Evolutionary conservation across 2,329 filamentous ascomycete species (phyloP), one percentile per base, ranked within the genome.

Genomic region (Stromatinia cepivora): DNA sequence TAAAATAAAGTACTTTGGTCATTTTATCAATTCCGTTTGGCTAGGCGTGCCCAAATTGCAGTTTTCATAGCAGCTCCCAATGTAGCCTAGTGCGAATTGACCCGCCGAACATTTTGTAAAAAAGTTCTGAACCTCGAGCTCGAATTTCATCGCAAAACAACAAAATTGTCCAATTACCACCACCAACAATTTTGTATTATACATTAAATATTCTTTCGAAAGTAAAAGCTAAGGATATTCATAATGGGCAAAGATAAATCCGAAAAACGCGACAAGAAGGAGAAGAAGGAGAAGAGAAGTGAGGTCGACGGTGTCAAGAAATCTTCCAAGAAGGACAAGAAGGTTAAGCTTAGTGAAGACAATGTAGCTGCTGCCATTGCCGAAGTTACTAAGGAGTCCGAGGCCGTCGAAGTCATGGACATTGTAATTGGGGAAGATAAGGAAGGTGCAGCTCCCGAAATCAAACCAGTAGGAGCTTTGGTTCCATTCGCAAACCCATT

Each of bases 401-500:
- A 84, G 53, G 73, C 79, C 45, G 79, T 79, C 36, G 78, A 83
- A 71, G 54, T 57, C 54, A 78, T 81, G n/a, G 81, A 79, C n/a
- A 80, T 78, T 58, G 78, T 80, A 63, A 76, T 79, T 48, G 78
- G 77, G 52, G 75, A 77, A 52, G 75, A 76, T 17, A 74, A 77
- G 59, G 73, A 78, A 45, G 81, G 81, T 72, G 81, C 69, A 74
- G 82, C 82, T 63, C 79, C 81, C 66, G 80, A 79, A 20, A 77
- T 78, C 25, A 81, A 85, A 70, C 79, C 81, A 66, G 81, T 85
- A 67, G 83, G 85, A 75, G 88, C 90, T 70, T 83, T 96, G 61
- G 92, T 96, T 68, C 91, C 93, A 42, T 95, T 97, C 78, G 93
- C 94, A 69, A 85, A 91, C 75, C 92, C 93, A 46, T 83, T 96